Conservation (phyloP, 176 grass and related monocot species). For the Hordeum vulgare region DNA sequence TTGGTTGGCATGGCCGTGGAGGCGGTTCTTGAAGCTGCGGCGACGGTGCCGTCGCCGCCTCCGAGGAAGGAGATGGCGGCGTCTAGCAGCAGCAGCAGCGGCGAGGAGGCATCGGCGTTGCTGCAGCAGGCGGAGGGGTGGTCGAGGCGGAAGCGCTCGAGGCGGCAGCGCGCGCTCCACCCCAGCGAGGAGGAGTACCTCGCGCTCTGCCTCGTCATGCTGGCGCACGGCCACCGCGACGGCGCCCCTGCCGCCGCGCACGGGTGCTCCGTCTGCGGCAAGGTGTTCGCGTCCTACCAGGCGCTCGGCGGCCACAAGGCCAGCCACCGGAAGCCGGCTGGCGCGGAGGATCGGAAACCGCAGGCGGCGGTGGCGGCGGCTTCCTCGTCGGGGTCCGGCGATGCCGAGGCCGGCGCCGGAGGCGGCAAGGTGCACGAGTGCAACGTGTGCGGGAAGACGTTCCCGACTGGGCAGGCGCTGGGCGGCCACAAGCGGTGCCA, state of each 20-base stretch:
- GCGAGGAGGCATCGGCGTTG: neutral
- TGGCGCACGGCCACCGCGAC: slow-evolving; percentile 41
- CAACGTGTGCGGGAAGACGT: slow-evolving; percentile 68
- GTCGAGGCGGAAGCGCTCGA: slow-evolving; percentile 54
- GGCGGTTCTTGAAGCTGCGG: slow-evolving; percentile 14
- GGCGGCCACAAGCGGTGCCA: slow-evolving; percentile 89
- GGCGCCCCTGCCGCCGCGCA: neutral
- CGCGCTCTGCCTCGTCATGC: slow-evolving; percentile 73
- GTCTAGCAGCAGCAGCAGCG: neutral
- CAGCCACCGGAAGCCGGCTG: slow-evolving; percentile 54
- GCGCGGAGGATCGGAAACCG: neutral
- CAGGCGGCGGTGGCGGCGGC: neutral
- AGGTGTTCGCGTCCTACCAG: slow-evolving; percentile 77
- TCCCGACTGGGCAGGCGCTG: slow-evolving; percentile 78
- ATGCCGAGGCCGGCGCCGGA: neutral
- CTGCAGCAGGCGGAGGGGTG: slow-evolving; percentile 16
- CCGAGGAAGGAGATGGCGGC: neutral
- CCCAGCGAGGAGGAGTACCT: slow-evolving; percentile 69
- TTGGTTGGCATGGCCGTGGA: slow-evolving; percentile 47
- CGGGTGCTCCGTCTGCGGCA: slow-evolving; percentile 89
- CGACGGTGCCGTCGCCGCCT: neutral
- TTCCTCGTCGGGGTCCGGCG: slow-evolving; percentile 3
- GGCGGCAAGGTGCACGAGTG: slow-evolving; percentile 45
- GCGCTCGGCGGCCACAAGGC: slow-evolving; percentile 88
- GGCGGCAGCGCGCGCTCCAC: slow-evolving; percentile 19